Evolutionary conservation across 306 rosid genomes (phyloP).

Genomic region (Dryas octopetala): DNA sequence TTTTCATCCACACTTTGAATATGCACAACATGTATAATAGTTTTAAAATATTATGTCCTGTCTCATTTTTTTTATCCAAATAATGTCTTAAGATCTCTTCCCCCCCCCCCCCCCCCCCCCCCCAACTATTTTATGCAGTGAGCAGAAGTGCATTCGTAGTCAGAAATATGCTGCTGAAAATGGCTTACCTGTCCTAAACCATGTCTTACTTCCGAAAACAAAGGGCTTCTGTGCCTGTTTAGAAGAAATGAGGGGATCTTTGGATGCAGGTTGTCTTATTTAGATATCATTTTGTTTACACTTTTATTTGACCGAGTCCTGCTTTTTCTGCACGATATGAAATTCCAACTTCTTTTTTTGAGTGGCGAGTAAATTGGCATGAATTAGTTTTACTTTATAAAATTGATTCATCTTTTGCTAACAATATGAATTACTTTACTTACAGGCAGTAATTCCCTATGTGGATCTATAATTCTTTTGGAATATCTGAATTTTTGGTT

Average conservation of each 20-base stretch:
- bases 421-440: not conserved
- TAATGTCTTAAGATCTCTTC: slow-evolving; percentile 15
- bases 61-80: not conserved
- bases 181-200: slow-evolving; percentile 60
- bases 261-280: slow-evolving; percentile 57
- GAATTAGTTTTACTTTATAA: not conserved
- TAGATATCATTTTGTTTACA: slow-evolving; percentile 14
- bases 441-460: not conserved
- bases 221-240: slow-evolving; percentile 70
- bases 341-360: not conserved
- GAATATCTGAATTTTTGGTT: not conserved
- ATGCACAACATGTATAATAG: not conserved
- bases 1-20: not conserved
- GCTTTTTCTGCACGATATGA: not conserved
- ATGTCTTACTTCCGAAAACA: slow-evolving; percentile 74
- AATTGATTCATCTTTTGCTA: not conserved
- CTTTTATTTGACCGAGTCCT: not conserved
- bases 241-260: slow-evolving; percentile 54
- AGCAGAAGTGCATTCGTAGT: slow-evolving; percentile 66
- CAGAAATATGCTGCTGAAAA: slow-evolving; percentile 73
- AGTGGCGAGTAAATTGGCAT: not conserved
- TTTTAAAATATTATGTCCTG: not conserved
- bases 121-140: slow-evolving; percentile 42
- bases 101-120: too few relatives aligned
- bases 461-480: not conserved